phyloP scores from a whole-genome alignment of 1,139 yeast species.

The Wickerhamomyces sp. region DNA sequence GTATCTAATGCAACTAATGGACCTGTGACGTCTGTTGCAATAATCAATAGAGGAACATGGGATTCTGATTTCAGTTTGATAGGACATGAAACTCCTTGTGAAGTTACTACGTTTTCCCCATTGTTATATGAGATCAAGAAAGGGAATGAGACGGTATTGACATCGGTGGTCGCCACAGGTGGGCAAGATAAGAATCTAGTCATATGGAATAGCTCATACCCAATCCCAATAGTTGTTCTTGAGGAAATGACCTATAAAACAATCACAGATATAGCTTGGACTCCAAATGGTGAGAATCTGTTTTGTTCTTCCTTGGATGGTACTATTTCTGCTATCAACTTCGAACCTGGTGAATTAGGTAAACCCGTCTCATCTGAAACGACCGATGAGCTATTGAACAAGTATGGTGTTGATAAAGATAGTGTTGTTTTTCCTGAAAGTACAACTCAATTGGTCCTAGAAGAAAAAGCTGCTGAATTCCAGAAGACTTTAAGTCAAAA shows the following conservation, averaged over 20 bases:
- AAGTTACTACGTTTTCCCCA: conserved; percentile 89
- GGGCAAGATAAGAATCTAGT: conserved; percentile 75
- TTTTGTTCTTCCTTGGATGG: conserved; percentile 85
- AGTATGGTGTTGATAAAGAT: conserved; percentile 88
- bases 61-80: conserved; percentile 79
- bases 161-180: conserved; percentile 65
- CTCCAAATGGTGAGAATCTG: conserved; percentile 68
- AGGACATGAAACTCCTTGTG: conserved; percentile 97
- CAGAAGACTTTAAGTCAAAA: conserved; percentile 27
- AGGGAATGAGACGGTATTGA: conserved; percentile 13
- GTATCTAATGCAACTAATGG: conserved; percentile 98
- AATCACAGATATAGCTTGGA: conserved; percentile 74
- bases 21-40: conserved; percentile 85
- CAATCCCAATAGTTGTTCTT: conserved; percentile 61
- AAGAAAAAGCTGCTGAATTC: conserved; percentile 47
- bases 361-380: conserved; percentile 58
- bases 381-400: conserved; percentile 62
- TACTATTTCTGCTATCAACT: conserved; percentile 62
- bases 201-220: conserved; percentile 60
- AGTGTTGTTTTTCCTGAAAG: conserved; percentile 83
- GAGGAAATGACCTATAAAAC: conserved; percentile 57
- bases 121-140: conserved; percentile 41
- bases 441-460: conserved; percentile 68
- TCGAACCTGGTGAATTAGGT: conserved; percentile 74
- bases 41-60: conserved; percentile 91